A percentile compares a stretch with the other conserved stretches of the same genome.
Conservation (phyloP, 768 basidiomycete genomes). For the Megacollybia marginata region DNA sequence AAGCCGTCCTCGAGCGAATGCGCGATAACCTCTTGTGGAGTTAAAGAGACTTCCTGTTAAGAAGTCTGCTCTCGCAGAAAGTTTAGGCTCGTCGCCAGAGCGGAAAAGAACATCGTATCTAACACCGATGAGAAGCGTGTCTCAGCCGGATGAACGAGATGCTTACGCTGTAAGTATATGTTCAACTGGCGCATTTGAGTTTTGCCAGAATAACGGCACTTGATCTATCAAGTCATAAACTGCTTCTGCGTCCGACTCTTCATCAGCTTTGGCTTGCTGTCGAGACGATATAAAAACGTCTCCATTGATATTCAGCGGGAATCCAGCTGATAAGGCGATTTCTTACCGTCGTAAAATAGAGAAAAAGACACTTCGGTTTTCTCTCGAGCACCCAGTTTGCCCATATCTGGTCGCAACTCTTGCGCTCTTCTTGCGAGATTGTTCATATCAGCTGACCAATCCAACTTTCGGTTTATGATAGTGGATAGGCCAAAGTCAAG, state of each 20-base stretch:
- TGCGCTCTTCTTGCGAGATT: slow-evolving; percentile 22
- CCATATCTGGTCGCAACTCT: slow-evolving; percentile 26
- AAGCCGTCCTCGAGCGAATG: slow-evolving; percentile 41
- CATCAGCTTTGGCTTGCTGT: slow-evolving; percentile 5
- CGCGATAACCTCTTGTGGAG: slow-evolving; percentile 44
- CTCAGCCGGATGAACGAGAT: background rate
- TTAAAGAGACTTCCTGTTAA: slow-evolving; percentile 47
- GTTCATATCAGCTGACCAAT: slow-evolving; percentile 34
- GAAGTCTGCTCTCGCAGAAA: slow-evolving; percentile 46
- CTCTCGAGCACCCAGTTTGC: slow-evolving; percentile 38
- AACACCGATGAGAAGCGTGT: background rate
- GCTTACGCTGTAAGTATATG: slow-evolving; percentile 57
- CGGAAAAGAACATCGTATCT: slow-evolving; percentile 62
- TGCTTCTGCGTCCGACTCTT: slow-evolving; percentile 29
- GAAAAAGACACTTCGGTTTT: slow-evolving; percentile 41
- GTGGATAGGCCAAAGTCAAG: slow-evolving; percentile 24
- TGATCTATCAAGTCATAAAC: slow-evolving; percentile 44
- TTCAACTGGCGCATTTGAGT: slow-evolving; percentile 37
- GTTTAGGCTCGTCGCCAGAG: slow-evolving; percentile 38
- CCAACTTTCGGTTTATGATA: slow-evolving; percentile 11
- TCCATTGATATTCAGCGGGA: too few species aligned
- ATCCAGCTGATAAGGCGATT: background rate
- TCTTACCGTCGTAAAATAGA: slow-evolving; percentile 49
- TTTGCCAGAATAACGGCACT: slow-evolving; percentile 52
- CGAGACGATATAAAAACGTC: background rate